Base-by-base conservation (phyloP, 345 rosid genomes). In the Rhizophora mangle region DNA sequence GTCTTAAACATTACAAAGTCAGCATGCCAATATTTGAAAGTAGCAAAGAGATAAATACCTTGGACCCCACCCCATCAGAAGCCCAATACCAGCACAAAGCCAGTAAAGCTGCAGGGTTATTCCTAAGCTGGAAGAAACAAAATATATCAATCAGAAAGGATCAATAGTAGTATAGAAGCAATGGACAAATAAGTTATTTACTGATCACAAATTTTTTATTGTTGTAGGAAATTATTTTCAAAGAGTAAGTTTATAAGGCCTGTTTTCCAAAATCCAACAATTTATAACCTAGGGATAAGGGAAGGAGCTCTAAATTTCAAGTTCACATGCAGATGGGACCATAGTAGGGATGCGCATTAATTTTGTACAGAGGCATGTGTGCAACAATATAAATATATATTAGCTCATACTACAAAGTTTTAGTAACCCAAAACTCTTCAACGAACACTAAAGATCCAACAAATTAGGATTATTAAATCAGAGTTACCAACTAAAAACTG, bases 61-160 rank as follows among this genome's bases (percentile, higher is more conserved):
- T 95, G 70, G 97, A 86, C 78, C 99, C 99, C 58, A 92, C 72
- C 36, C 99, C 99, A 73, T 84, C 88, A 71, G 96, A 69, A 37
- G 91, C 96, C 99, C 97, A 92, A 73, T 90, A 92, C 99, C 99
- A 95, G 75, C 92, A 85, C 84, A 95, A 79, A 72, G 97, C 93
- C 70, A 95, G 85, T 84, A 95, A 83, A 62, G 96, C 97, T 51
- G 99, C 96, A 61, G 99, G 99, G 84, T 92, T 95, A 63, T 85
- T 70, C 84, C 77, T 87, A 62, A 95, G 79, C 99, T 95, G 86
- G 70, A 83, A 52, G 59, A 52, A 37, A 67, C 76, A 46, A 61
- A 37, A 59, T 19, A 52, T 64, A 60, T 68, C 64, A 60, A 53
- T 31, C 49, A 71, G 62, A 51, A 16, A 26, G 5, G 55, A 65